A percentile compares a stretch with the other conserved stretches of the same genome.
Evolutionary conservation across 2,329 filamentous ascomycete species (phyloP).

Genomic region (Tolypocladium amazonense): DNA sequence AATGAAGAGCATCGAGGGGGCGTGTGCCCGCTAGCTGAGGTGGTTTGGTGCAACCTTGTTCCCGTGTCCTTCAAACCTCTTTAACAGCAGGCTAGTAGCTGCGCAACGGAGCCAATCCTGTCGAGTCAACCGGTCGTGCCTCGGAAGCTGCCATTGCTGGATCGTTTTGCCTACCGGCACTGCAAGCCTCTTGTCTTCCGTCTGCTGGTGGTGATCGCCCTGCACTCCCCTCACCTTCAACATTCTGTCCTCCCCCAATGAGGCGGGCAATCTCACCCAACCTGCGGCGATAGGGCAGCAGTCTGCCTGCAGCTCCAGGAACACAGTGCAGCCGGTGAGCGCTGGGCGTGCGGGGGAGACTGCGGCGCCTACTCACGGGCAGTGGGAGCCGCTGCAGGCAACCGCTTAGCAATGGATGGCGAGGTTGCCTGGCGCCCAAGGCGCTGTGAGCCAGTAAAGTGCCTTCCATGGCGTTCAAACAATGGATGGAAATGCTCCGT

Average conservation of each 20-base stretch:
- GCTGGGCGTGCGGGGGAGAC: neutral
- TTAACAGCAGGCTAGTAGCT: neutral
- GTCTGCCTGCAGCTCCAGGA: neutral
- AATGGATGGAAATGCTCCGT: neutral
- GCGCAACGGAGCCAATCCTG: too few species aligned
- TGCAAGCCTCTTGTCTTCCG: neutral
- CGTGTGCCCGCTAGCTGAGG: too few species aligned
- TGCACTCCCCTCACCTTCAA: neutral
- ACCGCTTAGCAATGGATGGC: neutral
- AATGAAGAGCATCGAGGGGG: neutral
- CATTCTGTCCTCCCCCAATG: neutral
- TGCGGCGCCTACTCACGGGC: too few species aligned
- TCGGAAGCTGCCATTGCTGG: neutral
- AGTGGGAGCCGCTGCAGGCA: neutral
- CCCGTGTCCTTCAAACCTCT: neutral
- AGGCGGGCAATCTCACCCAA: neutral
- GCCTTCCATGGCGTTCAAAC: too few species aligned
- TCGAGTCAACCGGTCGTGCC: too few species aligned
- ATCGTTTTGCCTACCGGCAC: neutral
- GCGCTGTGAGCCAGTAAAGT: too few species aligned
- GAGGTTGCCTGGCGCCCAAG: neutral
- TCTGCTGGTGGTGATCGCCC: neutral
- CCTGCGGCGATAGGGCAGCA: neutral
- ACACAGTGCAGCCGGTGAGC: neutral
- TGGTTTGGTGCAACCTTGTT: neutral